These are phyloP conservation scores for Albugo laibachii DNA, from an alignment of 352 stramenopile species.

Conservation along the genomic window DNA sequence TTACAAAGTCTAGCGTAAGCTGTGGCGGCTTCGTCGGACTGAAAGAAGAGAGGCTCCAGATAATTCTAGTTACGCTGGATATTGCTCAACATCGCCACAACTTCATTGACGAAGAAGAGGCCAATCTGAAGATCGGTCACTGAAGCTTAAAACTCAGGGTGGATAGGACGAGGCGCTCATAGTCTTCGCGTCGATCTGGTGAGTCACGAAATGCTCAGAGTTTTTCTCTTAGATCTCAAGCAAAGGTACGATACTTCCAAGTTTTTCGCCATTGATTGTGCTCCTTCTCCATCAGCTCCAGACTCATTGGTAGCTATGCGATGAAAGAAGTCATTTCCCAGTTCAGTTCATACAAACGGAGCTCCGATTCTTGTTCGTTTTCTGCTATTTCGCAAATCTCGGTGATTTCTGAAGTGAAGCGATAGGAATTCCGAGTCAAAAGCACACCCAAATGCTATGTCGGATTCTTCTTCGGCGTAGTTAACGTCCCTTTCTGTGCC, in stretches of 20 bases:
- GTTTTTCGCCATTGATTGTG: constrained; percentile 8
- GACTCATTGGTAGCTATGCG: constrained; percentile 2
- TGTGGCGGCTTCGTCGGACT: constrained; percentile 90
- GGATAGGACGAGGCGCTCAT: constrained; percentile 92
- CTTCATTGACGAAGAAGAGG: constrained; percentile 80
- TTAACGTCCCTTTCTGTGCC: constrained; percentile 75
- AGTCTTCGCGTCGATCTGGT: constrained; percentile 93
- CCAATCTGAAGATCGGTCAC: constrained; percentile 77
- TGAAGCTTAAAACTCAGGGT: constrained; percentile 85
- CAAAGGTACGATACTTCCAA: constrained; percentile 74
- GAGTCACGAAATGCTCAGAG: constrained; percentile 90
- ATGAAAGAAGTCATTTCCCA: constrained; percentile 87
- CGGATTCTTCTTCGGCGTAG: constrained; percentile 82
- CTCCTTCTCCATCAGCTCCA: too few relatives aligned
- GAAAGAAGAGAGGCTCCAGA: constrained; percentile 91
- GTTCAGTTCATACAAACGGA: constrained; percentile 80
- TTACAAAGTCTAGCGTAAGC: constrained; percentile 84
- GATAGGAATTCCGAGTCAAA: constrained; percentile 84
- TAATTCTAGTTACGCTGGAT: constrained; percentile 94
- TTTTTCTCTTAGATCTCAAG: constrained; percentile 90
- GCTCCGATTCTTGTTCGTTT: constrained; percentile 92
- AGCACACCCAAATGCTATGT: constrained; percentile 79
- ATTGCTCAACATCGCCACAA: constrained; percentile 85
- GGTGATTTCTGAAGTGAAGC: constrained; percentile 88
- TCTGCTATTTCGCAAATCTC: constrained; percentile 93